Evolutionary conservation across 1,284 basidiomycete species (phyloP), one percentile per base, ranked within the genome.

Genomic region (Cyathus pygmaeus): DNA sequence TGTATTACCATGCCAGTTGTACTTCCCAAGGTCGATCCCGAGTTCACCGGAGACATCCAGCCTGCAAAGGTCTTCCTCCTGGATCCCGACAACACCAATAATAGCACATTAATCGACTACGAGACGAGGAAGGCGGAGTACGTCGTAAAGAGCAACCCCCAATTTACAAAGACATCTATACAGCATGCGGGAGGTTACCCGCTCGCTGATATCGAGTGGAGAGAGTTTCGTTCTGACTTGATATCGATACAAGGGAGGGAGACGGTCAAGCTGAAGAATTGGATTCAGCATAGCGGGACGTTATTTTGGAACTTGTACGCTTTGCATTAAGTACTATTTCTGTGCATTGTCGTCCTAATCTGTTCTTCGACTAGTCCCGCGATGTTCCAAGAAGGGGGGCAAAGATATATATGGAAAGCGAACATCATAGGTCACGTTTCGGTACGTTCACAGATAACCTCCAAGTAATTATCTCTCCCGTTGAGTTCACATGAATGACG

Each of bases 401-500:
- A 56, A 31, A 55, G 44, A 5, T 65, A 65, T 44, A 29, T 55
- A 10, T 64, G 62, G 64, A 61, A 52, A 24, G 13, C 41, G 23
- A 61, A 59, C 42, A 50, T 59, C 19, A 52, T 62, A 5, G 31
- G 55, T 10, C 62, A 64, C 23, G 44, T 66, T 19, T 56, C 57
- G 5, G 59, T 62, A 46, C 24, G 60, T 55, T 30, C 27, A 51
- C 52, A 39, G 19, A 19, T 17, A 33, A 44, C 41, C 50, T 49
- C 44, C 47, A n/a, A 15, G 13, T 44, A n/a, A n/a, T n/a, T n/a
- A n/a, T n/a, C n/a, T 19, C 23, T 41, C 5, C 44, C 50, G 21
- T 19, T 50, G 21, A 46, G 26, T 41, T 27, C 42, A 30, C 24
- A 31, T 33, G n/a, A n/a, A n/a, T n/a, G n/a, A n/a, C n/a, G n/a